Base-by-base conservation (phyloP, 2,329 filamentous ascomycete genomes). In the Aspergillus niger region DNA sequence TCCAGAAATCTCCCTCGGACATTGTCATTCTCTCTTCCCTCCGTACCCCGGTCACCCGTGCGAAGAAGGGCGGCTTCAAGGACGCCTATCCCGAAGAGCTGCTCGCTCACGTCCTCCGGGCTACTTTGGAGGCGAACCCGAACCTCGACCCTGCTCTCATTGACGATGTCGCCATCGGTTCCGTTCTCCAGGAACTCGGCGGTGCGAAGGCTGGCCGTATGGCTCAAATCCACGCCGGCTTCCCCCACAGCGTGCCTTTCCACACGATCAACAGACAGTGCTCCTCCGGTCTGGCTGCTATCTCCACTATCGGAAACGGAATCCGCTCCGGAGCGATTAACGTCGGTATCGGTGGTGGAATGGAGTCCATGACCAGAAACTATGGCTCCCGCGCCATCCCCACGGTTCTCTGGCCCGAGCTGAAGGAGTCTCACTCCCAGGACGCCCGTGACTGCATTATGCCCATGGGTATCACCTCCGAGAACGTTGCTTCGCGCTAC, bases 321-420 rank as follows among this genome's bases (percentile, higher is more conserved):
- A 95, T 97, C 68, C 84, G 86, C n/a, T 82, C 85, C 0, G 92
- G 90, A 1, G 84, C 86, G 67, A 89, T 94, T 55, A 85, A 88
- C 63, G 82, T 84, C 0, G 93, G 91, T 61, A 86, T 97, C 63
- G 93, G 88, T 8, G 93, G 91, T 2, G 93, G 93, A 30, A 97
- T 96, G 91, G 93, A 97, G 84, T 94, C 90, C 79, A 97, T 97
- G 93, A 96, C 91, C 65, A 81, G 89, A 66, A 97, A 97, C 79
- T 97, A 97, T 77, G 92, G 89, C 55, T 86, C 82, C 26, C 82
- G 87, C 59, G 93, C 93, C n/a, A 95, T 97, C 47, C 93, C 93
- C 0, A 88, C 87, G 0, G 86, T 92, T 64, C 77, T 92, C 10
- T 97, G 92, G 91, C 87, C 89, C 0, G 87, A 85, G 55, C 79